Base-by-base conservation (phyloP, 2,329 filamentous ascomycete genomes). In the Aspergillus calidoustus region DNA sequence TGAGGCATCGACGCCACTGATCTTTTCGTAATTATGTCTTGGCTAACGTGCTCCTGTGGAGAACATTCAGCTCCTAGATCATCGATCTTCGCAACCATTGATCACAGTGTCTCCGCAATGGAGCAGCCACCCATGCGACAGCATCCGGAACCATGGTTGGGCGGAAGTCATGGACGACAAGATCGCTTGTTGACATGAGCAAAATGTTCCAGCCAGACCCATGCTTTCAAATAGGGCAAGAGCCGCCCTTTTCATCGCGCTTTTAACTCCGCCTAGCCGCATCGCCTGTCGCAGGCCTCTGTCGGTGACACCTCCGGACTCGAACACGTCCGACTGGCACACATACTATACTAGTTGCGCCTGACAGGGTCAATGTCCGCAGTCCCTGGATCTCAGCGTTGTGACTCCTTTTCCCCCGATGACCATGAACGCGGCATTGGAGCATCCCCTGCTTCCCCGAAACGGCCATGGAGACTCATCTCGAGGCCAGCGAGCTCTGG, bases 401-500 rank as follows among this genome's bases (percentile, higher is more conserved):
- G 9, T 38, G 15, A 1, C 31, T 38, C 57, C 50, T 41, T 53
- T 34, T 54, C 52, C 47, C 25, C 43, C 7, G 17, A 34, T 11
- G 51, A 62, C 17, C 17, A 71, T 72, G 69, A 49, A 69, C 13
- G 44, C 28, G 9, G 17, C 47, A 31, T 30, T 67, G 38, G 41
- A 28, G 11, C 61, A 69, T 44, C 60, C 60, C 11, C 19, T 72
- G 19, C 19, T 70, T 17, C 52, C 69, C 8, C 66, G 72, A 22
- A 53, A 50, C 19, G 62, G 19, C 7, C 61, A 67, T 25, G 63
- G 69, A 57, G 70, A 64, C 4, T 54, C 59, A 44, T 56, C 63
- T 15, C 72, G 67, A 34, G 73, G 72, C 49, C 62, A 64, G 28
- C 66, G 60, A 62, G 72, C 72, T n/a, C 51, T 74, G 61, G 71